These are phyloP conservation scores for Xylaria sp. DNA, from an alignment of 2,329 filamentous ascomycete genomes.

Conservation along the genomic window DNA sequence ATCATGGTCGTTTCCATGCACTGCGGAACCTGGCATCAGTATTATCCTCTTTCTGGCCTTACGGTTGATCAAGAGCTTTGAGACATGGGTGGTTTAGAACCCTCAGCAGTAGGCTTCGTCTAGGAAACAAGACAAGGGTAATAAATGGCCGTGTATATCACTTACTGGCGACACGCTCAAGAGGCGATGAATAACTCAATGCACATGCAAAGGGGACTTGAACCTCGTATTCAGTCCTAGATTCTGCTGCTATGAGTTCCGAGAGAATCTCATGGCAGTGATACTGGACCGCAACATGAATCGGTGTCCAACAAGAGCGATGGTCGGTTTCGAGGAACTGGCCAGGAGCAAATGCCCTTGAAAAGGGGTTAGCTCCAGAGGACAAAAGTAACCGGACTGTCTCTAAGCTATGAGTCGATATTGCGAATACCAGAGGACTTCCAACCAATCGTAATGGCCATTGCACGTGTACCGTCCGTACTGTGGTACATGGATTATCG, in stretches of 20 bases:
- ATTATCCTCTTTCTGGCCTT: too few relatives aligned
- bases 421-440: conserved; percentile 7
- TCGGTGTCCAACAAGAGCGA: conserved; percentile 8
- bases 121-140: too few relatives aligned
- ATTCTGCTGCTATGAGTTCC: neutral
- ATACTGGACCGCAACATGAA: conserved; percentile 14
- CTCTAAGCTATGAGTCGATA: conserved; percentile 3
- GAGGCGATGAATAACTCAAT: conserved; percentile 10
- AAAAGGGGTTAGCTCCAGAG: conserved; percentile 10
- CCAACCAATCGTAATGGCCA: conserved; percentile 9
- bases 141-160: too few relatives aligned
- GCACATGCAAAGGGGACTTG: conserved; percentile 11
- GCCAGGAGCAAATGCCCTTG: conserved; percentile 7
- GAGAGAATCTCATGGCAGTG: conserved; percentile 10
- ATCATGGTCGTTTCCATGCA: conserved; percentile 6
- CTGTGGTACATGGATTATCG: neutral
- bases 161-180: conserved; percentile 11
- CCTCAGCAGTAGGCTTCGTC: too few relatives aligned
- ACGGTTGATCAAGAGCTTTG: too few relatives aligned
- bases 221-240: neutral
- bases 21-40: too few relatives aligned
- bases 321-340: conserved; percentile 11
- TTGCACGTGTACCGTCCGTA: conserved; percentile 3
- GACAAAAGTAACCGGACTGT: conserved; percentile 7
- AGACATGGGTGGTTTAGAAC: too few relatives aligned